phyloP scores from a whole-genome alignment of 1,139 yeast species.

The Kodamaea sp. region DNA sequence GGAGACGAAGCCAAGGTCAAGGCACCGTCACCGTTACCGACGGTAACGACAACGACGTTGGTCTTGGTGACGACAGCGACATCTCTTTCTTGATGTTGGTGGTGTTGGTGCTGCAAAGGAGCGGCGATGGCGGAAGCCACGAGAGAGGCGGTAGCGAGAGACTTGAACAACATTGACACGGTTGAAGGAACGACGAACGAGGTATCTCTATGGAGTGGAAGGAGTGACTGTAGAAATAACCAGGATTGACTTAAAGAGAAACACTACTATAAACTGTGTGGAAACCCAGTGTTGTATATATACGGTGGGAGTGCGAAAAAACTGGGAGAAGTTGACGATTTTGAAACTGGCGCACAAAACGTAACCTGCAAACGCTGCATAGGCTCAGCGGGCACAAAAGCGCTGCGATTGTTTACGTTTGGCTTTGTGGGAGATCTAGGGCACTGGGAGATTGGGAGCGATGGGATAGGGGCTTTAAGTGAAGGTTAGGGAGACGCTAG shows the following conservation, averaged over 20 bases:
- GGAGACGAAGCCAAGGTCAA: slow-evolving; percentile 7
- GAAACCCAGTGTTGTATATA: slow-evolving; percentile 5
- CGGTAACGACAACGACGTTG: slow-evolving; percentile 16
- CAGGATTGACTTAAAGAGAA: slow-evolving; percentile 11
- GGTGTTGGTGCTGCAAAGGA: slow-evolving; percentile 38
- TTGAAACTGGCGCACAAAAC: neutral
- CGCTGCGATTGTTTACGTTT: slow-evolving; percentile 3
- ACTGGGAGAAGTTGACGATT: slow-evolving; percentile 5
- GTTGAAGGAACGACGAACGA: slow-evolving; percentile 10
- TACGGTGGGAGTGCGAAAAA: slow-evolving; percentile 1
- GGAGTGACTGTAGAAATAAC: slow-evolving; percentile 26
- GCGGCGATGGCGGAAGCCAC: slow-evolving; percentile 27
- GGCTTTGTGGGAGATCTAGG: no score
- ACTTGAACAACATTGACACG: slow-evolving; percentile 28
- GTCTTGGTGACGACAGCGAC: slow-evolving; percentile 36
- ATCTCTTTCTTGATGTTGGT: slow-evolving; percentile 40
- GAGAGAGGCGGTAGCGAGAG: slow-evolving; percentile 24
- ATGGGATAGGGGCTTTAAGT: no score
- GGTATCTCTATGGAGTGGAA: slow-evolving; percentile 22
- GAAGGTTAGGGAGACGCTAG: no score
- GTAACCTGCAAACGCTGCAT: no score
- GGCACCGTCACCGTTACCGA: slow-evolving; percentile 12
- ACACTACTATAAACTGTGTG: no score
- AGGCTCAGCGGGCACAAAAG: slow-evolving; percentile 2
- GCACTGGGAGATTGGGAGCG: no score